A percentile compares a stretch with the other conserved stretches of the same genome.
These are phyloP conservation scores for Warburgia ugandensis DNA, from an alignment of 164 flowering plant genomes.

Conservation along the genomic window DNA sequence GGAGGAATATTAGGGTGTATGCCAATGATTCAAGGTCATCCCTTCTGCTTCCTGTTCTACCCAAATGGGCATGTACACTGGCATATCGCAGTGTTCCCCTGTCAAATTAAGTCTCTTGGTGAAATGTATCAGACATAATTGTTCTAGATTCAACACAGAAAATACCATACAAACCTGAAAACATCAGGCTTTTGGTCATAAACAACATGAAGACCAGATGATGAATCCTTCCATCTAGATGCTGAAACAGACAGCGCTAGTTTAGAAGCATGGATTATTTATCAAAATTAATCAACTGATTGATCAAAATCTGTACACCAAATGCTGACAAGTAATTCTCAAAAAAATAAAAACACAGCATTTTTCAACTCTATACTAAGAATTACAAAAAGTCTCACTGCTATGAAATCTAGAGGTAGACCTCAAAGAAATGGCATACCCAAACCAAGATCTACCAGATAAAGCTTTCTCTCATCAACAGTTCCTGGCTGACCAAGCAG, in stretches of 20 bases:
- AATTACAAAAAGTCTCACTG: no score
- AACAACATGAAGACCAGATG: conserved; percentile 72
- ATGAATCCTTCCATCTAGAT: conserved; percentile 69
- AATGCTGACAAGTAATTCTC: no score
- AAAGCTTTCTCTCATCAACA: conserved; percentile 77
- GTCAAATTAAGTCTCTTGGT: conserved; percentile 14
- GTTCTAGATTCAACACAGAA: neutral
- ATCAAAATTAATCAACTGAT: conserved; percentile 7
- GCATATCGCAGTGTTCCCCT: conserved; percentile 91
- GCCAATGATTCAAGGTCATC: conserved; percentile 93
- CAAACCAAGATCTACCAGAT: conserved; percentile 87
- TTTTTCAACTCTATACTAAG: no score
- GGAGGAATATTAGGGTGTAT: conserved; percentile 70
- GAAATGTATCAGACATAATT: neutral
- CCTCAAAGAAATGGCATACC: conserved; percentile 39
- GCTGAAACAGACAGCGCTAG: conserved; percentile 56
- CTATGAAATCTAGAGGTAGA: neutral
- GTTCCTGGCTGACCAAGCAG: conserved; percentile 85
- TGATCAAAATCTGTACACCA: neutral
- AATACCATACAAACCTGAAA: conserved; percentile 49
- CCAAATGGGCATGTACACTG: conserved; percentile 91
- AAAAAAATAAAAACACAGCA: no score
- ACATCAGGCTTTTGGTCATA: conserved; percentile 92
- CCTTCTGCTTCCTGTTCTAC: conserved; percentile 83
- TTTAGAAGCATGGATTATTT: conserved; percentile 4